Evolutionary conservation across 257 asterid species (phyloP), one percentile per base, ranked within the genome.

Genomic region (Ehretia macrophylla): DNA sequence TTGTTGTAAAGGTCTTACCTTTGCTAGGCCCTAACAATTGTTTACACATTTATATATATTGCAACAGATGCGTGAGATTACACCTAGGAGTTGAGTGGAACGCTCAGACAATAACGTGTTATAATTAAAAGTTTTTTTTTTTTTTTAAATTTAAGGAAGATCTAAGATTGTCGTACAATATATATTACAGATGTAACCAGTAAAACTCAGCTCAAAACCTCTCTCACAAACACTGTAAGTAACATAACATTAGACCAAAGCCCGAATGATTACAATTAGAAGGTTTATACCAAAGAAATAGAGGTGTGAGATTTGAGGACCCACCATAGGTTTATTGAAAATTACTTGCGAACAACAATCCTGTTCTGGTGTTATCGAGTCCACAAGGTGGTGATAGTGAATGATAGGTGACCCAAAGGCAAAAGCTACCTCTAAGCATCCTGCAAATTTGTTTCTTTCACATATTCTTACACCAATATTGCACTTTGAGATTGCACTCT

Each of bases 241-340:
- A n/a, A n/a, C n/a, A n/a, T n/a, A n/a, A n/a, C n/a, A n/a, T n/a
- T n/a, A n/a, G n/a, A n/a, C n/a, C n/a, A n/a, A n/a, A n/a, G n/a
- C n/a, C n/a, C n/a, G n/a, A n/a, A n/a, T n/a, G n/a, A n/a, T n/a
- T n/a, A n/a, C n/a, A n/a, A n/a, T n/a, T n/a, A n/a, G n/a, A n/a
- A n/a, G n/a, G n/a, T n/a, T n/a, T n/a, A n/a, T n/a, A n/a, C n/a
- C n/a, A n/a, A n/a, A n/a, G n/a, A n/a, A n/a, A n/a, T n/a, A n/a
- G n/a, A n/a, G n/a, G n/a, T 53, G 79, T 67, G 61, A 63, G 78
- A 72, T 58, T 56, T 47, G 13, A 11, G 79, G 91, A 51, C 78
- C 95, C 87, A 77, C 88, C 89, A 80, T 75, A 76, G 83, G 94
- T 72, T 79, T 75, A 62, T 17, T 54, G 95, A 86, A 74, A 86